Evolutionary conservation across 2,329 filamentous ascomycete species (phyloP).

Genomic region (Cladobotryum protrusum): DNA sequence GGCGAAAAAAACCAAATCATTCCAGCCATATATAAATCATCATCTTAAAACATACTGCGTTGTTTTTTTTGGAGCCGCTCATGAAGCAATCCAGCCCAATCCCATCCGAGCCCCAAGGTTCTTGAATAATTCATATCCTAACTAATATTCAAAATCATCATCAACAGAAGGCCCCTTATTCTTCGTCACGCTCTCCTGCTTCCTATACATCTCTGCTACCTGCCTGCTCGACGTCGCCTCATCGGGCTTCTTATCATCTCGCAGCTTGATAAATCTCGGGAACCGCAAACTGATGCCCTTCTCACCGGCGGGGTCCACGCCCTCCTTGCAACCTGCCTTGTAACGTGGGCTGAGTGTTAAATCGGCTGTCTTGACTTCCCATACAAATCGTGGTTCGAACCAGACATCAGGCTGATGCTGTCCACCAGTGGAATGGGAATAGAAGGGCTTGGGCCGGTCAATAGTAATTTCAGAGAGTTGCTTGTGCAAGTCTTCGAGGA

Average conservation of each 20-base stretch:
- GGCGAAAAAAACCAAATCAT: too few relatives aligned
- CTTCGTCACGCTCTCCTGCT: slow-evolving; percentile 85
- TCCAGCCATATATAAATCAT: too few relatives aligned
- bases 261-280: slow-evolving; percentile 82
- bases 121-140: neutral
- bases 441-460: slow-evolving; percentile 89
- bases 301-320: slow-evolving; percentile 63
- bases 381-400: slow-evolving; percentile 92
- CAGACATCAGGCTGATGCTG: slow-evolving; percentile 98
- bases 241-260: slow-evolving; percentile 94
- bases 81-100: neutral
- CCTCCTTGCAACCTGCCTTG: slow-evolving; percentile 79
- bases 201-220: slow-evolving; percentile 94
- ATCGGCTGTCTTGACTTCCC: slow-evolving; percentile 97
- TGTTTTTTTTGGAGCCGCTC: neutral
- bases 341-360: slow-evolving; percentile 88
- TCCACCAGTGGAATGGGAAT: slow-evolving; percentile 72
- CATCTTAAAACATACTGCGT: too few relatives aligned
- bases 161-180: slow-evolving; percentile 81
- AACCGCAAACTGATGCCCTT: slow-evolving; percentile 86
- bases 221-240: slow-evolving; percentile 77
- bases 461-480: slow-evolving; percentile 73
- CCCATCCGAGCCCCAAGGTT: slow-evolving; percentile 5
- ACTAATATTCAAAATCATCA: slow-evolving; percentile 94
- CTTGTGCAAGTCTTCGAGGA: slow-evolving; percentile 79